Percentiles rank a stretch among this genome's conserved stretches.
Evolutionary conservation across 495 filamentous ascomycete species (phyloP).

Genomic region (Xylaria palmicola): DNA sequence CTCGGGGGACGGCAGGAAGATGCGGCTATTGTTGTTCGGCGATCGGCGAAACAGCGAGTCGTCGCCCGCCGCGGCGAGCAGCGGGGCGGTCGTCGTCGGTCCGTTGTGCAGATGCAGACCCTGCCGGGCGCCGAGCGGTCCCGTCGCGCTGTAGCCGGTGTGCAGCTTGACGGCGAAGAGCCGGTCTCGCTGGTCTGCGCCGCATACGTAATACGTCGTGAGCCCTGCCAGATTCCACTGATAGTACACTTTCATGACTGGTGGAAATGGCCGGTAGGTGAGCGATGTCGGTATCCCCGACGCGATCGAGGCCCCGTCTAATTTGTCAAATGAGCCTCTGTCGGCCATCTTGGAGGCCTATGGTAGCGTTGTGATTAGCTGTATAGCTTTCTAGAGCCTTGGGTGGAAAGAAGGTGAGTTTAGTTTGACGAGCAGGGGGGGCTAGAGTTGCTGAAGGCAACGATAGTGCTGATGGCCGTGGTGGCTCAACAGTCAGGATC

Average conservation of each 20-base stretch:
- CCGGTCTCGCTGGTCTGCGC: neutral
- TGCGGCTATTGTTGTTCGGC: neutral
- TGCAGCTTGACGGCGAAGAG: constrained; percentile 2
- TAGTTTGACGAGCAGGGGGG: no score
- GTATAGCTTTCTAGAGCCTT: no score
- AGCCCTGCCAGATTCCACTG: neutral
- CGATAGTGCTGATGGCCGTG: no score
- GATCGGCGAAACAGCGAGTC: neutral
- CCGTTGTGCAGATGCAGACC: neutral
- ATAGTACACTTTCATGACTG: neutral
- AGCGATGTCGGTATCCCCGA: neutral
- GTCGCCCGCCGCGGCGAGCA: neutral
- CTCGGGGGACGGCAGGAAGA: neutral
- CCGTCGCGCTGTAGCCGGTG: neutral
- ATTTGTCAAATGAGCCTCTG: neutral
- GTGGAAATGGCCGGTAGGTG: neutral
- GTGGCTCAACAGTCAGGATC: no score
- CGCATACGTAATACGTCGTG: neutral
- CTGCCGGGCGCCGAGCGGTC: neutral
- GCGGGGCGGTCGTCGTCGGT: neutral
- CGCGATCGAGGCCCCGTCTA: neutral
- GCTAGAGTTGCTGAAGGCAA: no score
- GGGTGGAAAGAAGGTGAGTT: no score
- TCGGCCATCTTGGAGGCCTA: neutral
- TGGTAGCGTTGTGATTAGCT: neutral